These are phyloP conservation scores for Acer yangbiense DNA, from an alignment of 345 rosid species.

Conservation along the genomic window DNA sequence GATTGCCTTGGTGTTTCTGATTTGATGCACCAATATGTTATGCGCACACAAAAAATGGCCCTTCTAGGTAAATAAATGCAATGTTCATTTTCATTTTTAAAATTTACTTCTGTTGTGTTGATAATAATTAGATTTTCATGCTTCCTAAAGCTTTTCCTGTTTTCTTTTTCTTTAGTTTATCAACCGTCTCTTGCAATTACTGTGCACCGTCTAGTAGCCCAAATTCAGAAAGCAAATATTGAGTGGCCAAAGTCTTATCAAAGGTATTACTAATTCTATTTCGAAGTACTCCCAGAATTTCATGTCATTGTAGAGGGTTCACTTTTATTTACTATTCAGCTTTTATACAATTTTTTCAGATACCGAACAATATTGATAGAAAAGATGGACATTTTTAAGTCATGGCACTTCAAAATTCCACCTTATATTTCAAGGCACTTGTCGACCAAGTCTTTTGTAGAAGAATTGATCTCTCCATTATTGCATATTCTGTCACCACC, in stretches of 20 bases:
- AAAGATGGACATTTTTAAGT: conserved; percentile 60
- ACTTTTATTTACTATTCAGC: conserved; percentile 22
- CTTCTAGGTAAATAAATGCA: conserved; percentile 55
- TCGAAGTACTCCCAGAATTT: conserved; percentile 3
- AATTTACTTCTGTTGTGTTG: not conserved
- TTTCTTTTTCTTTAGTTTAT: conserved; percentile 57
- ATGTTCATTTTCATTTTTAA: not conserved
- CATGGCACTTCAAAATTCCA: conserved; percentile 78
- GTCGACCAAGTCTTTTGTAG: conserved; percentile 64
- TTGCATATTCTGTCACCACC: conserved; percentile 85
- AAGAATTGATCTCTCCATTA: conserved; percentile 73
- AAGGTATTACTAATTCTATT: conserved; percentile 49
- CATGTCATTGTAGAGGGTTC: conserved; percentile 13
- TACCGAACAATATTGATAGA: conserved; percentile 64
- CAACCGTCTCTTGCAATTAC: conserved; percentile 63
- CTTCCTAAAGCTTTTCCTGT: not conserved
- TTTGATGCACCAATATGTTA: conserved; percentile 57
- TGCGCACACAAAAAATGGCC: conserved; percentile 76
- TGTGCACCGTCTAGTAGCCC: conserved; percentile 69
- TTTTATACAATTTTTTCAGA: conserved; percentile 47
- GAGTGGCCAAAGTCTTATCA: conserved; percentile 94
- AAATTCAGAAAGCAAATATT: conserved; percentile 76
- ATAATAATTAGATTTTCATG: conserved; percentile 3
- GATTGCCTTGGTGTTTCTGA: conserved; percentile 77
- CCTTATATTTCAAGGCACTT: conserved; percentile 84